Evolutionary conservation across 805 yeast genomes (phyloP), one percentile per base, ranked within the genome.

Genomic region (Candida stauntonica): DNA sequence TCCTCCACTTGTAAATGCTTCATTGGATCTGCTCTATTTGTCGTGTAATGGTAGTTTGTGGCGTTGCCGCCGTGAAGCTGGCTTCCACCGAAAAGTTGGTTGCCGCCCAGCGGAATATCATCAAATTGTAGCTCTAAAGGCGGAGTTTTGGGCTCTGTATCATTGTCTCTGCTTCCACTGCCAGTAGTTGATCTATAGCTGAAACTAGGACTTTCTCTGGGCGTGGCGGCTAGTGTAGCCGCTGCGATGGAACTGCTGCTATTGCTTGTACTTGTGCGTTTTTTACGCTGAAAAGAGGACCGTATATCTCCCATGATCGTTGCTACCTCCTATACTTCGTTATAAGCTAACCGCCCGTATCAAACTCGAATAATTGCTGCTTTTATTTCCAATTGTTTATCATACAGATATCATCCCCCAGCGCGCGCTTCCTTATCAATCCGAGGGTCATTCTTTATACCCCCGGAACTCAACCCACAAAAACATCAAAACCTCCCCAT

Each of bases 1-100:
- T 54, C 58, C 33, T 54, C 56, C 4, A 35, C 31, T 1, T 47
- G 26, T 2, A 55, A 29, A 14, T 44, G 48, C 29, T 42, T 40
- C 29, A 55, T 36, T 2, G 50, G 46, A 20, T 44, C 48, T 13
- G 6, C 18, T 12, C 11, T 15, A 13, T 12, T 26, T 6, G 28
- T 26, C 15, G 11, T 7, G n/a, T 13, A 5, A 6, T 15, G 11
- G 8, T 7, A 26, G n/a, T 8, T 6, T 5, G 28, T 12, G n/a
- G 28, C 28, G n/a, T n/a, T n/a, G n/a, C n/a, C n/a, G n/a, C 28
- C 28, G 28, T 26, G 28, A 21, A 7, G 24, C n/a, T n/a, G n/a
- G n/a, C n/a, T n/a, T n/a, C n/a, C n/a, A n/a, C n/a, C n/a, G n/a
- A n/a, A n/a, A n/a, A n/a, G n/a, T n/a, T n/a, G n/a, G n/a, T n/a